phyloP scores from a whole-genome alignment of 2,329 filamentous ascomycete genomes.

The Pezicula radicicola region DNA sequence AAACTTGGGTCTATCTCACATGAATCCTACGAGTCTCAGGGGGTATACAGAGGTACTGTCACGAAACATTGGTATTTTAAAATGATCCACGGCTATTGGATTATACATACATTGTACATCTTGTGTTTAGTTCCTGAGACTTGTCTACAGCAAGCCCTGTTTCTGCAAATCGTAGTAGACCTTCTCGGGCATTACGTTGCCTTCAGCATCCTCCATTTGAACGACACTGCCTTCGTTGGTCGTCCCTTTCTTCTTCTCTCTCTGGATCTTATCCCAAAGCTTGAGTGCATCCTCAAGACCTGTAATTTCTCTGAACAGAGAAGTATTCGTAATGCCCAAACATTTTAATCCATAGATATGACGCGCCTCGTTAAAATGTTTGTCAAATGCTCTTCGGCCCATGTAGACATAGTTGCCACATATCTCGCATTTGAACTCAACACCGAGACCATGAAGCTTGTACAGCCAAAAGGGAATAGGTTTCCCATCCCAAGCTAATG shows the following conservation, averaged over 20 bases:
- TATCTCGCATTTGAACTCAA: slow-evolving; percentile 93
- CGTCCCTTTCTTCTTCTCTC: slow-evolving; percentile 76
- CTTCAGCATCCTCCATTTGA: slow-evolving; percentile 97
- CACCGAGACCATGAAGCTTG: slow-evolving; percentile 90
- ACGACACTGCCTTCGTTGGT: slow-evolving; percentile 80
- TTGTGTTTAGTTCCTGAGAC: not conserved
- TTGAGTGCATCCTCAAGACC: slow-evolving; percentile 84
- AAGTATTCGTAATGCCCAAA: slow-evolving; percentile 87
- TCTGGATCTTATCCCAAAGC: slow-evolving; percentile 91
- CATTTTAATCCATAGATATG: slow-evolving; percentile 95
- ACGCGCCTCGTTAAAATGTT: slow-evolving; percentile 93
- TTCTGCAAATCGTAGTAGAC: slow-evolving; percentile 95
- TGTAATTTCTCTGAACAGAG: slow-evolving; percentile 90
- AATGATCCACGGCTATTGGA: not conserved
- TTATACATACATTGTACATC: slow-evolving; percentile 7
- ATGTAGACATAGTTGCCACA: slow-evolving; percentile 99
- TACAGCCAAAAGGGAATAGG: slow-evolving; percentile 99
- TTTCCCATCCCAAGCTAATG: slow-evolving; percentile 96
- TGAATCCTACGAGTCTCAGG: not conserved
- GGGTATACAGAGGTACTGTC: not conserved
- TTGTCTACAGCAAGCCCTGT: slow-evolving; percentile 70
- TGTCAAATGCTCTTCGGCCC: slow-evolving; percentile 93
- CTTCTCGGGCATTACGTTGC: slow-evolving; percentile 99
- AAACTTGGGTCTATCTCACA: too few species aligned
- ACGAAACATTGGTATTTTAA: slow-evolving; percentile 3